These are phyloP conservation scores for Falciphora oryzae DNA, from an alignment of 2,329 filamentous ascomycete genomes.

Conservation along the genomic window DNA sequence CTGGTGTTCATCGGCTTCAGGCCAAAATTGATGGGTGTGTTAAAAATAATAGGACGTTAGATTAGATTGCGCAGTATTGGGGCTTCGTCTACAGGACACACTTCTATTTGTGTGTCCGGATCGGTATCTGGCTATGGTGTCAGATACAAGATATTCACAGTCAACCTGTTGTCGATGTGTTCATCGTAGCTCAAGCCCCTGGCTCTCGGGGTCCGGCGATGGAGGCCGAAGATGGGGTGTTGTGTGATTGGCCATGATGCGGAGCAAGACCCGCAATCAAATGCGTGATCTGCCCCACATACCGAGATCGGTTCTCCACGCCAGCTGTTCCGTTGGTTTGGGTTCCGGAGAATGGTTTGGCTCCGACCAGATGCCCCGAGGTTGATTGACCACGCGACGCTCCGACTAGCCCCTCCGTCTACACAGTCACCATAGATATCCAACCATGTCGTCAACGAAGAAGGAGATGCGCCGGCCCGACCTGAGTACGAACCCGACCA, in stretches of 20 bases:
- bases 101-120: no score
- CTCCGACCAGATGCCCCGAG: not conserved
- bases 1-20: no score
- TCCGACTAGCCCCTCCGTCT: not conserved
- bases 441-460: slow-evolving; percentile 31
- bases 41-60: no score
- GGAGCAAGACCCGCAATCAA: not conserved
- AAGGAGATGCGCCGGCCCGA: slow-evolving; percentile 38
- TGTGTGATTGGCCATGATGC: not conserved
- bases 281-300: not conserved
- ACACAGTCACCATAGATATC: not conserved
- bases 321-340: not conserved
- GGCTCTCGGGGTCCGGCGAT: not conserved
- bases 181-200: no score
- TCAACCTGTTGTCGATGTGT: no score
- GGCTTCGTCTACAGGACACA: no score
- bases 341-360: not conserved
- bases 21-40: no score
- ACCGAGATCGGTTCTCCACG: not conserved
- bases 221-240: not conserved
- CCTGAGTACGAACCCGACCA: slow-evolving; percentile 29
- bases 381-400: not conserved
- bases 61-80: no score
- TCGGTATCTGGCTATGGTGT: no score
- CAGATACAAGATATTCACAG: no score